These are phyloP conservation scores for Chlamydomonas schloesseri DNA, from an alignment of 139 green algal genomes.

Conservation along the genomic window DNA sequence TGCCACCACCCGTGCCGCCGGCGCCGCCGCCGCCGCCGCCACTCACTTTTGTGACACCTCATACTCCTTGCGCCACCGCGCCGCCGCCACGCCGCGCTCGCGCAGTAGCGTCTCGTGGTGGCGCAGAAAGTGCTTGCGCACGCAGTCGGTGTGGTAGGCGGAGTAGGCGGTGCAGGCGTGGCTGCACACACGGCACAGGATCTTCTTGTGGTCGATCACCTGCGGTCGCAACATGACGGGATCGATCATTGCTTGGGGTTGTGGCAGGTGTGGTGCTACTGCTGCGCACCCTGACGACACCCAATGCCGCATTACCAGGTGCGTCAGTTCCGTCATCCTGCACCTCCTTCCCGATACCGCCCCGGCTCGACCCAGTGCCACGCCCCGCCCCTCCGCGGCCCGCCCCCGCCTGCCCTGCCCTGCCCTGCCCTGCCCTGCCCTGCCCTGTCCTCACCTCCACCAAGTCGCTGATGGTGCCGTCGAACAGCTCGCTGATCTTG, in stretches of 20 bases:
- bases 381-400: too few species aligned
- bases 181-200: conserved; percentile 43
- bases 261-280: not conserved
- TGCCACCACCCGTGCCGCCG: not conserved
- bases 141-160: conserved; percentile 58
- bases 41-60: conserved; percentile 41
- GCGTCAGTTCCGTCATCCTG: too few species aligned
- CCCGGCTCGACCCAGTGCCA: too few species aligned
- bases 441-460: conserved; percentile 16
- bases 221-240: not conserved
- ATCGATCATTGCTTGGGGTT: too few species aligned
- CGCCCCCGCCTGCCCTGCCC: too few species aligned
- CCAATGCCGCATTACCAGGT: too few species aligned
- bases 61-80: conserved; percentile 55
- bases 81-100: conserved; percentile 18
- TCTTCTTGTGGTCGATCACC: conserved; percentile 49
- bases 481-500: conserved; percentile 49
- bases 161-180: conserved; percentile 47
- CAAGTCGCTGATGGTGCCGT: conserved; percentile 17
- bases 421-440: too few species aligned
- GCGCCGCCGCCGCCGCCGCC: not conserved
- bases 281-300: too few species aligned
- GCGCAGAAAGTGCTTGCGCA: conserved; percentile 61
- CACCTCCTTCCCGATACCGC: too few species aligned
- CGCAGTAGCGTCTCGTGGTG: conserved; percentile 50